phyloP scores from a whole-genome alignment of 306 rosid species.

The Geum urbanum region DNA sequence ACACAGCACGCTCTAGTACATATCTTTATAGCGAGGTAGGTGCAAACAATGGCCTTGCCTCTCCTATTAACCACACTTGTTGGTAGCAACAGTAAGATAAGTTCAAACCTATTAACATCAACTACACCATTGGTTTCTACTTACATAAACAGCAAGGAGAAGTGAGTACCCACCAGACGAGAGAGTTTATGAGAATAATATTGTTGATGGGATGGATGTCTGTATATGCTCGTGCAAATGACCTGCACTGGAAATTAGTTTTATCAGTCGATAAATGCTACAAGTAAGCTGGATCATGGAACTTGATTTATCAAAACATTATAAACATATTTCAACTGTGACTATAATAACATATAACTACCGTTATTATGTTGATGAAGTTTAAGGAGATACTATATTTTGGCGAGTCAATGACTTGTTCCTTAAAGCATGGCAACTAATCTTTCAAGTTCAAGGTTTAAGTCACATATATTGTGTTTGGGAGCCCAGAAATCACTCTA shows the following conservation, averaged over 20 bases:
- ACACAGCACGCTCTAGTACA: background rate
- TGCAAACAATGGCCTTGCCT: background rate
- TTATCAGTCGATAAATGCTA: slow-evolving; percentile 17
- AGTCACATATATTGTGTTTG: background rate
- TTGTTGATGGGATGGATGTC: slow-evolving; percentile 56
- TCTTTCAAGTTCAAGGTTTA: background rate
- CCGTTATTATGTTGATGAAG: background rate
- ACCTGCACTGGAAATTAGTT: slow-evolving; percentile 61
- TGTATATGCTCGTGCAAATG: slow-evolving; percentile 77
- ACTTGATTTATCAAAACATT: background rate
- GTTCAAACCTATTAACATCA: background rate
- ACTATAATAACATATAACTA: background rate
- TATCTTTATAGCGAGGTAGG: background rate
- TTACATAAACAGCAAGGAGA: slow-evolving; percentile 9
- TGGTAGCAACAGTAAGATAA: background rate
- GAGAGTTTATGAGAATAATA: slow-evolving; percentile 79
- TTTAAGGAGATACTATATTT: background rate
- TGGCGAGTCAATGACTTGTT: background rate
- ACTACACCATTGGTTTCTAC: background rate
- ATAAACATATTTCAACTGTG: background rate
- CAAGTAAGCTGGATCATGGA: background rate
- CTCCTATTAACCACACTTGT: background rate
- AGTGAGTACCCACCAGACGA: slow-evolving; percentile 59
- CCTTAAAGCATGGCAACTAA: background rate
- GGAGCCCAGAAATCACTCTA: background rate